Conservation (phyloP, 768 basidiomycete genomes). For the Tricholoma saponaceum region DNA sequence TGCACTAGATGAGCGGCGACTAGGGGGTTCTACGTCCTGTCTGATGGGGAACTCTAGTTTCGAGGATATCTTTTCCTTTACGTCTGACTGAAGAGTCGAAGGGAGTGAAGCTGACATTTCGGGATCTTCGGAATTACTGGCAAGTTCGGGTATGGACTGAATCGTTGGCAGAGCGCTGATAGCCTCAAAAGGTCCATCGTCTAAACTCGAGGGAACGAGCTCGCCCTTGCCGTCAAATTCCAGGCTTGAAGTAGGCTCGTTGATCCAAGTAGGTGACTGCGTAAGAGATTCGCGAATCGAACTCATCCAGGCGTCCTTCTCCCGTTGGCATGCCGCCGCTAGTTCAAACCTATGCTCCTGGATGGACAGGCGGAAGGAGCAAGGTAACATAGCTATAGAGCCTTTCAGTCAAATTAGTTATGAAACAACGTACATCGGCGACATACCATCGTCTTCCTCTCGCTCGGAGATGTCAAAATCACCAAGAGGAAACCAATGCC, state of each 20-base stretch:
- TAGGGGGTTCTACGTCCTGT: constrained; percentile 29
- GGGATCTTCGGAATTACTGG: constrained; percentile 24
- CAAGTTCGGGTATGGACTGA: constrained; percentile 51
- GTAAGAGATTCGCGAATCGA: constrained; percentile 54
- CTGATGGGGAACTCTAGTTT: constrained; percentile 19
- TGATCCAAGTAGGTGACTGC: constrained; percentile 44
- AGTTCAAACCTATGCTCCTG: constrained; percentile 79
- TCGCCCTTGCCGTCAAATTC: constrained; percentile 42
- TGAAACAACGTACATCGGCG: not conserved
- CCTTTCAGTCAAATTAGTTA: constrained; percentile 2
- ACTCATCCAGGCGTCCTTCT: constrained; percentile 85
- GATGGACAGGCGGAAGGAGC: constrained; percentile 71
- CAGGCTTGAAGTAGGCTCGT: constrained; percentile 64
- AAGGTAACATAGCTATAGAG: constrained; percentile 69
- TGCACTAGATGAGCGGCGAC: constrained; percentile 59
- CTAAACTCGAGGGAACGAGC: constrained; percentile 28
- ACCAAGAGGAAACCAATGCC: constrained; percentile 81
- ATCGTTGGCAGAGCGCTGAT: constrained; percentile 47
- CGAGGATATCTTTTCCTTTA: constrained; percentile 24
- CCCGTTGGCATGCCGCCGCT: constrained; percentile 76
- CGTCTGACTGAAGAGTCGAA: constrained; percentile 24
- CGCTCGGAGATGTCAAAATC: constrained; percentile 70
- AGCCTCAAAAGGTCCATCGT: constrained; percentile 38
- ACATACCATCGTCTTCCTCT: constrained; percentile 72
- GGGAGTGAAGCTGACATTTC: constrained; percentile 33